Evolutionary conservation across 768 basidiomycete species (phyloP), one percentile per base, ranked within the genome.

Genomic region (Zangia roseola): DNA sequence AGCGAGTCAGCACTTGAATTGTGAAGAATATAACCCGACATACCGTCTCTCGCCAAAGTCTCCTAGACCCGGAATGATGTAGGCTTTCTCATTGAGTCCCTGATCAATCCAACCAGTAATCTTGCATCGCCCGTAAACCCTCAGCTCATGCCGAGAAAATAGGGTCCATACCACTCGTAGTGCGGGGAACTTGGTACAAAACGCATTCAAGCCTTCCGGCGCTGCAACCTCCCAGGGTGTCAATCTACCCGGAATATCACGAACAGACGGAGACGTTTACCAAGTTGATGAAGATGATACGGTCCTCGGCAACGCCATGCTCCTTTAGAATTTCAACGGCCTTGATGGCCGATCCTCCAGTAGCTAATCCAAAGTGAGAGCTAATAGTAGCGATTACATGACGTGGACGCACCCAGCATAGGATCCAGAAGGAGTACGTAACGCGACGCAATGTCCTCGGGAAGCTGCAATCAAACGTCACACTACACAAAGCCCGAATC

Each of bases 261-360:
- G 7, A 26, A 28, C 0, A 17, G 49, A 21, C 8, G 21, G 23
- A 33, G 36, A 28, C 5, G 14, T n/a, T 34, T 57, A 92, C 94
- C 64, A 97, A 70, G 64, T 97, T 95, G 51, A 97, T 81, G 69
- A 97, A 97, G 55, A 97, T 88, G 52, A 97, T 95, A 47, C 92
- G 82, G 50, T 97, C 93, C 69, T 97, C 92, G 14, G 90, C 86
- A 25, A 99, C 97, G 17, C 90, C 91, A 60, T 92, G 85, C 39
- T 92, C 88, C 69, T 88, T 83, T 12, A 98, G 75, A 4, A 98
- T 88, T 65, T 98, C 95, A 43, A 97, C 88, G 0, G 97, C 97
- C 65, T 98, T 97, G 70, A 94, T 94, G 8, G 94, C 95, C 5
- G 94, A 97, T 38, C 97, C 97, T 21, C 97, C 97, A 1, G 95